phyloP scores from a whole-genome alignment of 805 yeast genomes.

The Candida sanyiensis region DNA sequence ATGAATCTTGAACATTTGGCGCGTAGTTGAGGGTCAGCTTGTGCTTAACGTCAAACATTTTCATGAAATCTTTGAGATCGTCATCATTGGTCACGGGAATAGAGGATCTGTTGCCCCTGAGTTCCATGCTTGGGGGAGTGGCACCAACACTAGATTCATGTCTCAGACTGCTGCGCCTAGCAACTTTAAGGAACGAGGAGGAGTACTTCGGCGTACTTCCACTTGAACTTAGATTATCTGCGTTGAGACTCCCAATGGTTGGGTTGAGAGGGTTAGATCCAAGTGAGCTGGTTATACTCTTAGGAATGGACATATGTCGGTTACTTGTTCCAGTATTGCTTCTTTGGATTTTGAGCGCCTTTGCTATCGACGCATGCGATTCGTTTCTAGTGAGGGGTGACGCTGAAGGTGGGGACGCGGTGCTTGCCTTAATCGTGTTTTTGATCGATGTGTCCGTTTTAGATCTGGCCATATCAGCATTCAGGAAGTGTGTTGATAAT shows the following conservation, averaged over 20 bases:
- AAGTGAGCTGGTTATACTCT: conserved; percentile 23
- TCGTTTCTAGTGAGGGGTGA: conserved; percentile 35
- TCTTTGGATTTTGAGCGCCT: conserved; percentile 35
- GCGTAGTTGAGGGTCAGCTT: conserved; percentile 37
- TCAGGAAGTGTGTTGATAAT: conserved; percentile 50
- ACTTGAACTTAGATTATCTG: conserved; percentile 31
- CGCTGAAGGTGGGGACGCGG: conserved; percentile 26
- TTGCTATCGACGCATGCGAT: conserved; percentile 39
- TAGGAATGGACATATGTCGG: conserved; percentile 24
- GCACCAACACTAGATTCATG: conserved; percentile 29
- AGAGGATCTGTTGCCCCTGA: conserved; percentile 2
- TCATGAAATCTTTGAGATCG: conserved; percentile 65
- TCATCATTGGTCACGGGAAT: conserved; percentile 31
- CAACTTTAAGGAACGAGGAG: conserved; percentile 68
- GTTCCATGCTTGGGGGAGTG: conserved; percentile 27
- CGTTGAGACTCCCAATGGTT: conserved; percentile 15
- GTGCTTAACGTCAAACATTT: conserved; percentile 59
- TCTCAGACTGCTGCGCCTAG: conserved; percentile 41
- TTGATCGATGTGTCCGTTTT: conserved; percentile 12
- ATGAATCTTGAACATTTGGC: conserved; percentile 38
- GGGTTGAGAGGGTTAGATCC: conserved; percentile 21
- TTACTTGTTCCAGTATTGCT: conserved; percentile 26
- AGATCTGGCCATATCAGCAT: conserved; percentile 34
- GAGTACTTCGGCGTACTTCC: conserved; percentile 55
- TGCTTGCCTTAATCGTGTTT: conserved; percentile 31